Percentiles rank a stretch among this genome's conserved stretches.
These are phyloP conservation scores for Podospora comata DNA, from an alignment of 495 filamentous ascomycete species.

Conservation along the genomic window DNA sequence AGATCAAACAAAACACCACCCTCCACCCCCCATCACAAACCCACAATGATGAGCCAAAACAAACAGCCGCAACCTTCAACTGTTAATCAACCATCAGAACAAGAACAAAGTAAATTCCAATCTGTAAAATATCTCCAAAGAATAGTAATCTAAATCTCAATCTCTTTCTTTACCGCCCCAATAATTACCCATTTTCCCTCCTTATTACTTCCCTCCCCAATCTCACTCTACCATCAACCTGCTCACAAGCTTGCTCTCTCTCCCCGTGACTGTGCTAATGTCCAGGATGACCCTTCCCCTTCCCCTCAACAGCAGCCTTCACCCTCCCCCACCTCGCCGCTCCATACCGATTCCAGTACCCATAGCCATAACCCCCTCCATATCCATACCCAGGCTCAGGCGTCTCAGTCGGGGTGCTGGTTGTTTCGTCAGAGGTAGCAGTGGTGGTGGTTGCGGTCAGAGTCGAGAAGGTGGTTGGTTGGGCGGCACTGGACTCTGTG, in stretches of 20 bases:
- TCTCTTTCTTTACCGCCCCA: neutral
- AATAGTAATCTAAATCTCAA: neutral
- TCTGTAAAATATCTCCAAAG: neutral
- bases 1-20: too few relatives aligned
- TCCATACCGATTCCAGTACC: constrained; percentile 4
- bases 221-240: neutral
- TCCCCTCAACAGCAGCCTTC: neutral
- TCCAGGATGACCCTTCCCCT: neutral
- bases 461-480: neutral
- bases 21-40: too few relatives aligned
- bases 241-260: neutral
- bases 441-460: neutral
- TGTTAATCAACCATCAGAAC: too few relatives aligned
- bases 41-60: too few relatives aligned
- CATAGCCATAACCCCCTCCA: constrained; percentile 9
- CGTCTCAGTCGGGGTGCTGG: neutral
- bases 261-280: neutral
- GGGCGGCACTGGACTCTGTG: neutral
- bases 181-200: neutral
- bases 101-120: neutral
- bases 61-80: too few relatives aligned
- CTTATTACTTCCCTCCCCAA: neutral
- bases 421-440: neutral
- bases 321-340: neutral
- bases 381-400: neutral